A percentile compares a stretch with the other conserved stretches of the same genome.
These are phyloP conservation scores for Metrosideros polymorpha DNA, from an alignment of 441 rosid species.

Conservation along the genomic window DNA sequence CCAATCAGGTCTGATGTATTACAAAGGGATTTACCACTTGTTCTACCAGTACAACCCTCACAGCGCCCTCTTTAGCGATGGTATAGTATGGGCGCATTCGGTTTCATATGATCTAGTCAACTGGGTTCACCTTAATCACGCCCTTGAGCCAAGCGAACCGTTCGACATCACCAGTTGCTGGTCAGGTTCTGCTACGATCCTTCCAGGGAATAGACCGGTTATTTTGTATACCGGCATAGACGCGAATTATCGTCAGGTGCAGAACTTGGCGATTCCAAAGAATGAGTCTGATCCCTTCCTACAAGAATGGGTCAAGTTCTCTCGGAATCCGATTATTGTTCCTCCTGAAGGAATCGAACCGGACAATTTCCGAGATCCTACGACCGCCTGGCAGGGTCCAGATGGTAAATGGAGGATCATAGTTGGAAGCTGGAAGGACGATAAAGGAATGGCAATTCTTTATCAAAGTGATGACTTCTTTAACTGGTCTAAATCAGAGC, in stretches of 20 bases:
- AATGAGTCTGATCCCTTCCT: constrained; percentile 37
- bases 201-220: constrained; percentile 25
- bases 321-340: constrained; percentile 29
- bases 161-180: constrained; percentile 46
- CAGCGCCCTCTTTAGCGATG: constrained; percentile 31
- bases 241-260: constrained; percentile 27
- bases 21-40: constrained; percentile 45
- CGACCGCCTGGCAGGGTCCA: constrained; percentile 42
- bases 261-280: constrained; percentile 40
- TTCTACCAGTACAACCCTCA: constrained; percentile 51
- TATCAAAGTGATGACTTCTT: constrained; percentile 34
- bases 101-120: constrained; percentile 45
- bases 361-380: constrained; percentile 41
- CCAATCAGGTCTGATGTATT: constrained; percentile 32
- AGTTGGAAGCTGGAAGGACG: constrained; percentile 24
- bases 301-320: constrained; percentile 30
- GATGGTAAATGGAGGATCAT: constrained; percentile 38
- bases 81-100: constrained; percentile 49
- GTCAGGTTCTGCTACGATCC: constrained; percentile 47
- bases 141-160: constrained; percentile 36
- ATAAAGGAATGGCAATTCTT: constrained; percentile 27
- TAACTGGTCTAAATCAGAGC: constrained; percentile 17
- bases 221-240: constrained; percentile 47
- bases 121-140: constrained; percentile 37
- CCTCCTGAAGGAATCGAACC: constrained; percentile 22